Conservation (phyloP, 208 protist genomes). For the Acanthamoeba polyphaga region DNA sequence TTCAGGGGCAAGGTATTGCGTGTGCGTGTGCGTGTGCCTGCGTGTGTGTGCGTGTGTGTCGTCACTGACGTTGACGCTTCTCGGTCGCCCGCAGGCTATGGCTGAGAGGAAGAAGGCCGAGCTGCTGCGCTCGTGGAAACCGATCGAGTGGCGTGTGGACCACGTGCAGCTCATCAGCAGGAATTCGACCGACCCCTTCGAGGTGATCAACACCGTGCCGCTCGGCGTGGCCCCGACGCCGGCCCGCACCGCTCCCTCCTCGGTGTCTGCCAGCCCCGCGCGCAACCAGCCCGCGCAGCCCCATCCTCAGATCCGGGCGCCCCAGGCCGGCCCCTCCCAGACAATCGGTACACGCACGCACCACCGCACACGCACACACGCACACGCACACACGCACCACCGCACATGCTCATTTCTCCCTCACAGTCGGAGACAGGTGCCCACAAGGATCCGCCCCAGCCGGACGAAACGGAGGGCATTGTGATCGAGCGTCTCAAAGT, state of each 20-base stretch:
- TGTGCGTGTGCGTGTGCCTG: no score
- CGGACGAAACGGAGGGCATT: background rate
- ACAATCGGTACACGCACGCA: background rate
- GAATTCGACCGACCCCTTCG: constrained; percentile 15
- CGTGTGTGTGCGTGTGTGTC: background rate
- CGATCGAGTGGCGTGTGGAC: constrained; percentile 60
- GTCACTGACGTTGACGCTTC: background rate
- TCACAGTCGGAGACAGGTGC: background rate
- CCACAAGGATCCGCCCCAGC: background rate
- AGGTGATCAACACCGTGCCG: constrained; percentile 53
- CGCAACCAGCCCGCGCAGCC: background rate
- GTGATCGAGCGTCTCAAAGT: constrained; percentile 6
- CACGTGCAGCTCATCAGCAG: constrained; percentile 67
- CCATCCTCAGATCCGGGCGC: background rate
- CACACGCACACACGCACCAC: no score
- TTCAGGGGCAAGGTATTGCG: constrained; percentile 70
- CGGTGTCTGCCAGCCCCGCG: background rate
- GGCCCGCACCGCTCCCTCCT: background rate
- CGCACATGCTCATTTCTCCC: background rate
- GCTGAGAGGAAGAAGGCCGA: constrained; percentile 45
- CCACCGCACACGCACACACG: no score
- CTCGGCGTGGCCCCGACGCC: background rate
- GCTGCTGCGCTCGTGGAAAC: constrained; percentile 9
- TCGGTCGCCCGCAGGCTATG: background rate
- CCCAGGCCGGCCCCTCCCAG: background rate